Base-by-base conservation (phyloP, 2,329 filamentous ascomycete genomes). In the Golovinomyces cichoracearum region DNA sequence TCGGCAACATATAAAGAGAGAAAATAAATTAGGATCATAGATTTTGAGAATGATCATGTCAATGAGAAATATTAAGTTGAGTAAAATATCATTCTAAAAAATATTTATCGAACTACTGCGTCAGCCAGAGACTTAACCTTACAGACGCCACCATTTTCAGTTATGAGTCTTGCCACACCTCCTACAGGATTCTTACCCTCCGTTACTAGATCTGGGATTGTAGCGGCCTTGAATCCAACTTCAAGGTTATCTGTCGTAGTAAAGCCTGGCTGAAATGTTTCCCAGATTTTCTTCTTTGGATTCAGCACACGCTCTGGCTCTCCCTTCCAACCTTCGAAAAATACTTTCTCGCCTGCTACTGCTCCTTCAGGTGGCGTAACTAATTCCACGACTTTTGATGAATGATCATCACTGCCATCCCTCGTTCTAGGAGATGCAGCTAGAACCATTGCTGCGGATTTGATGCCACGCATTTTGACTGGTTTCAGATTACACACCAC, bases 231-330 rank as follows among this genome's bases (percentile, higher is more conserved):
- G 61, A 95, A 98, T 0, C 73, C 85, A 31, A 93, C 88, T 65
- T 86, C 81, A 47, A 88, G 69, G 44, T 64, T 65, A 6, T 80
- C 79, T 1, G 80, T 93, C 6, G 88, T 98, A 26, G 83, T 93
- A 67, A 95, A 95, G 0, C 88, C 90, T 1, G 86, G 85, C 71
- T 95, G 88, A 66, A 93, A 83, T 9, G 73, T 83, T 71, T 98
- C 90, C 86, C 88, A 95, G 52, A 95, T 70, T 78, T 95, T 95
- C 78, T 95, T 98, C 79, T 98, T 98, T 50, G 90, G 90, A 72
- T 95, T 98, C 50, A 98, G 72, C 47, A 88, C 76, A 53, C 79
- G 80, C 72, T 98, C 90, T 0, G 90, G 85, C 69, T 93, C 82
- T 51, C 84, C 86, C 63, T 83, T 72, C 78, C 83, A 98, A 45